Evolutionary conservation across 305 asterid genomes (phyloP).

Genomic region (Galium porrigens): DNA sequence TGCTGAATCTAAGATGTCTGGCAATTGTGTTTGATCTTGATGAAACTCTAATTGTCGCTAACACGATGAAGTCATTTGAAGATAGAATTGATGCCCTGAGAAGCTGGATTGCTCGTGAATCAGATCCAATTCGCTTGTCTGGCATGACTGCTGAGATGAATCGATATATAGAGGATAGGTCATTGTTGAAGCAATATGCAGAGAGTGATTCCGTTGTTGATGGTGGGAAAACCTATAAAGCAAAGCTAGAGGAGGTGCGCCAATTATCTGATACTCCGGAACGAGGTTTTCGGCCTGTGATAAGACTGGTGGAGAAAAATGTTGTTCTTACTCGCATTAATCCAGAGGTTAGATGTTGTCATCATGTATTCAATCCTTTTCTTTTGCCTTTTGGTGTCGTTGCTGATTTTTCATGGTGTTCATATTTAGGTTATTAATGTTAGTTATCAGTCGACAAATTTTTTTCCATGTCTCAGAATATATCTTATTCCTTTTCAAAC

Average conservation of each 20-base stretch:
- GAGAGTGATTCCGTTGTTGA: slow-evolving; percentile 69
- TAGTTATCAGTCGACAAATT: background rate
- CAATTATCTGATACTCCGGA: slow-evolving; percentile 47
- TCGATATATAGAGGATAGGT: slow-evolving; percentile 75
- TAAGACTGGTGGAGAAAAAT: slow-evolving; percentile 73
- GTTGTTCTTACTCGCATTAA: slow-evolving; percentile 83
- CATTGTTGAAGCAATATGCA: slow-evolving; percentile 78
- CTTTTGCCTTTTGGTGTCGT: background rate
- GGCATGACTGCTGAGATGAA: slow-evolving; percentile 89
- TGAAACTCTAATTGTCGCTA: slow-evolving; percentile 93
- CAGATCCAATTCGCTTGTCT: slow-evolving; percentile 54
- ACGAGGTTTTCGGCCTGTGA: slow-evolving; percentile 66
- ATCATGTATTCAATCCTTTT: slow-evolving; percentile 13
- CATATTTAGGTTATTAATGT: background rate
- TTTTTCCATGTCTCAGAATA: background rate
- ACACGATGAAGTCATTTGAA: slow-evolving; percentile 93
- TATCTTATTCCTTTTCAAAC: background rate
- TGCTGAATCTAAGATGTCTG: slow-evolving; percentile 78
- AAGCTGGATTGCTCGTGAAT: slow-evolving; percentile 60
- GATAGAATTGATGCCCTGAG: slow-evolving; percentile 67
- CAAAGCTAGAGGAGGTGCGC: slow-evolving; percentile 69
- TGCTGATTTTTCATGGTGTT: background rate
- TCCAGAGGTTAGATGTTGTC: slow-evolving; percentile 67
- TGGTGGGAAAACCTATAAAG: slow-evolving; percentile 48
- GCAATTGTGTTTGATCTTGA: slow-evolving; percentile 93